Evolutionary conservation across 2,329 filamentous ascomycete species (phyloP).

Genomic region (Alternaria brassicae): DNA sequence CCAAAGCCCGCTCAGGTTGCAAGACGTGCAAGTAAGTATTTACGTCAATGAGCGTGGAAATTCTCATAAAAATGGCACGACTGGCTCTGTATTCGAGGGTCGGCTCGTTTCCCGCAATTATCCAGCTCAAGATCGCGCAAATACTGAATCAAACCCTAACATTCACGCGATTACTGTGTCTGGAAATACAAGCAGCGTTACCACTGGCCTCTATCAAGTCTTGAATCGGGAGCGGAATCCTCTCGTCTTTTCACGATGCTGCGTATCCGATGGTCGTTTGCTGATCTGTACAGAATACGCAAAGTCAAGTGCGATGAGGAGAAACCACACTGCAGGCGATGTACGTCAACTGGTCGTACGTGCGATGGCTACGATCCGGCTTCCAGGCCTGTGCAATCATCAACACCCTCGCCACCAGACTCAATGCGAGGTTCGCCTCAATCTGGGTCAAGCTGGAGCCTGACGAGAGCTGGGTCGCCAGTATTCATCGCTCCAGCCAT

Average conservation of each 20-base stretch:
- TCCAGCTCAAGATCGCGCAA: not conserved
- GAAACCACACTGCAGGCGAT: constrained; percentile 40
- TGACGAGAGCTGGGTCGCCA: constrained; percentile 16
- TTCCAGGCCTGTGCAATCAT: constrained; percentile 9
- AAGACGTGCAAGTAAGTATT: constrained; percentile 30
- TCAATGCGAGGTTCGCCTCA: not conserved
- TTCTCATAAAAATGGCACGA: not conserved
- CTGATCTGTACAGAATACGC: constrained; percentile 34
- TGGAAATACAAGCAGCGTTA: not conserved
- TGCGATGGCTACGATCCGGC: constrained; percentile 42
- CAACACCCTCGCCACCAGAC: constrained; percentile 5
- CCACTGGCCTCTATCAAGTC: not conserved
- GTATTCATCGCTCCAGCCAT: constrained; percentile 25
- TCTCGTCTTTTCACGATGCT: not conserved
- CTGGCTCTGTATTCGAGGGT: not conserved
- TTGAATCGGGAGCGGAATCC: not conserved
- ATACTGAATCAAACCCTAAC: not conserved
- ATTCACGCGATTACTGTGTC: not conserved
- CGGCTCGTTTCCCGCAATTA: not conserved
- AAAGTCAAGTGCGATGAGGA: constrained; percentile 46
- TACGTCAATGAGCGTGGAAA: not conserved
- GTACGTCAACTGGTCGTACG: constrained; percentile 41
- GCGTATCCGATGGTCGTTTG: not conserved
- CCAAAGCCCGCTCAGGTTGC: constrained; percentile 24
- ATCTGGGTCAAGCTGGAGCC: not conserved